phyloP scores from a whole-genome alignment of 2,329 filamentous ascomycete species.

The Scedosporium dehoogii region DNA sequence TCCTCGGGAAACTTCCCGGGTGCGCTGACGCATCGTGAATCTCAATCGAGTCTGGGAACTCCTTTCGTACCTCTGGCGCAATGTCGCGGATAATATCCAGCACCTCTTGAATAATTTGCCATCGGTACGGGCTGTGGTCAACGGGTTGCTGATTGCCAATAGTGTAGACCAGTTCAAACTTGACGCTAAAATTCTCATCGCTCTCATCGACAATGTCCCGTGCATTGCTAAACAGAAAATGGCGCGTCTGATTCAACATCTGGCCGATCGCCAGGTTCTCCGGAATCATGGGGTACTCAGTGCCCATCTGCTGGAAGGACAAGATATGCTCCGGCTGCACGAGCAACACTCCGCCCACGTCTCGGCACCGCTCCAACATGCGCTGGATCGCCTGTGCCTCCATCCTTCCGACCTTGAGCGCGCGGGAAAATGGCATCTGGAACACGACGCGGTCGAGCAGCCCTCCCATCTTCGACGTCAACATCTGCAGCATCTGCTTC shows the following conservation, averaged over 20 bases:
- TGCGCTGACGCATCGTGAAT: conserved; percentile 16
- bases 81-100: conserved; percentile 30
- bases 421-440: conserved; percentile 49
- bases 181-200: conserved; percentile 51
- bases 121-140: conserved; percentile 44
- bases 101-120: conserved; percentile 44
- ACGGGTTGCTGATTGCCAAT: conserved; percentile 41
- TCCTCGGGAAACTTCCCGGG: conserved; percentile 32
- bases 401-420: conserved; percentile 21
- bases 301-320: conserved; percentile 52
- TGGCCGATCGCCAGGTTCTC: conserved; percentile 17
- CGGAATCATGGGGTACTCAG: conserved; percentile 33
- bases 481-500: conserved; percentile 48
- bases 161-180: conserved; percentile 55
- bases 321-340: conserved; percentile 55
- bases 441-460: conserved; percentile 43
- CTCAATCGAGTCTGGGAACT: conserved; percentile 31
- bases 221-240: conserved; percentile 30
- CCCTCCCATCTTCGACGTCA: conserved; percentile 44
- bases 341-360: conserved; percentile 43
- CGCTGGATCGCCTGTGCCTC: conserved; percentile 25
- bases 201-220: conserved; percentile 56
- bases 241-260: conserved; percentile 28
- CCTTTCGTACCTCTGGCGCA: conserved; percentile 17
- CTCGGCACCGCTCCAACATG: conserved; percentile 36